Evolutionary conservation across 805 yeast species (phyloP).

Genomic region (Candida qinlingensis): DNA sequence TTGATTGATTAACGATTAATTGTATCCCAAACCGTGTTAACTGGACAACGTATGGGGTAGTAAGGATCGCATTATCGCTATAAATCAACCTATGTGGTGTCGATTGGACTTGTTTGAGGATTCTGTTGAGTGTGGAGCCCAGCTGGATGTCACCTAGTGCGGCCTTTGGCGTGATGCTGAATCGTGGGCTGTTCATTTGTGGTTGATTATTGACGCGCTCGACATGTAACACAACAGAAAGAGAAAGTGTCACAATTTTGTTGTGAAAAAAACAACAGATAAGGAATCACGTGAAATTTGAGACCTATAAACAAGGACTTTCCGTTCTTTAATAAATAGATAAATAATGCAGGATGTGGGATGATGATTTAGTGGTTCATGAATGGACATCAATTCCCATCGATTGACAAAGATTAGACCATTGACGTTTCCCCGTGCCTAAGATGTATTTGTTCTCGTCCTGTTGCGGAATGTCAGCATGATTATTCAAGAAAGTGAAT

Average conservation of each 20-base stretch:
- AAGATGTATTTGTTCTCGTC: slow-evolving; percentile 7
- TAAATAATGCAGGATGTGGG: neutral
- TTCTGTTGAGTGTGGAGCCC: slow-evolving; percentile 4
- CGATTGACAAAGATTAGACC: neutral
- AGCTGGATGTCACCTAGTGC: slow-evolving; percentile 3
- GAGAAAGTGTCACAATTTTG: neutral
- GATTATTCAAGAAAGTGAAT: neutral
- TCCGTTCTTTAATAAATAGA: neutral
- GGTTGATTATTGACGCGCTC: neutral
- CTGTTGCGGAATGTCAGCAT: neutral
- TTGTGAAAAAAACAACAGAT: no score
- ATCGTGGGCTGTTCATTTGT: neutral
- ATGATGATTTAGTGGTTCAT: neutral
- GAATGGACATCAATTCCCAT: neutral
- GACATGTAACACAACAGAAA: neutral
- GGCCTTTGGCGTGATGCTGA: neutral
- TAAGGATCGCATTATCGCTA: neutral
- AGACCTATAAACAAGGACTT: no score
- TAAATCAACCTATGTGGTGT: slow-evolving; percentile 3
- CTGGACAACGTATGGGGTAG: slow-evolving; percentile 1
- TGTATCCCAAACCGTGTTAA: neutral
- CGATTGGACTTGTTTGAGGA: neutral
- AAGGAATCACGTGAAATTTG: no score
- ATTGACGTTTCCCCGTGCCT: slow-evolving; percentile 3
- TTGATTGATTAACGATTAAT: slow-evolving; percentile 3